Evolutionary conservation across 2,329 filamentous ascomycete genomes (phyloP).

Genomic region (Ophiostoma australiae): DNA sequence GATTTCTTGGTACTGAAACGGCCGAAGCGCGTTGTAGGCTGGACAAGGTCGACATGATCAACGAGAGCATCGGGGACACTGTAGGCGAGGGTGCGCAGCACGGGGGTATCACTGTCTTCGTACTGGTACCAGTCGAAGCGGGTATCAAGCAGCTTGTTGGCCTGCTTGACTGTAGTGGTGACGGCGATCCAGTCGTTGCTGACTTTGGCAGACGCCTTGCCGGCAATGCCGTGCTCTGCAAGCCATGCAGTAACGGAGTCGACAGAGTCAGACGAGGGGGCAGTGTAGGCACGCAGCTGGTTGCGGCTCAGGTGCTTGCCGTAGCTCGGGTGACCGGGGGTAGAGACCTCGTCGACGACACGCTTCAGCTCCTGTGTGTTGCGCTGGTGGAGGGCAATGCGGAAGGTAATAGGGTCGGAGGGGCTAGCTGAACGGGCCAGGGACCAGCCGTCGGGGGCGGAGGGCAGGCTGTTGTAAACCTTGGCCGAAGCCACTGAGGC

Average conservation of each 20-base stretch:
- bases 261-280: constrained; percentile 46
- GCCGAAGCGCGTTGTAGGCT: constrained; percentile 61
- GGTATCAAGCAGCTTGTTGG: constrained; percentile 53
- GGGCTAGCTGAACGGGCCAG: constrained; percentile 35
- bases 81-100: constrained; percentile 53
- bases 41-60: constrained; percentile 55
- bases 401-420: constrained; percentile 43
- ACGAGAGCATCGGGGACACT: constrained; percentile 55
- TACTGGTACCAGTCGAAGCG: constrained; percentile 54
- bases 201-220: constrained; percentile 34
- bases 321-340: constrained; percentile 54
- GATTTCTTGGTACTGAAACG: constrained; percentile 42
- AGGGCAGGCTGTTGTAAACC: constrained; percentile 37
- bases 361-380: constrained; percentile 51
- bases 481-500: constrained; percentile 30
- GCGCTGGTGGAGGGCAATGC: constrained; percentile 46
- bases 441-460: constrained; percentile 39
- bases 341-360: constrained; percentile 56
- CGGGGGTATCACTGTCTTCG: constrained; percentile 38
- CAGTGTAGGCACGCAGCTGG: constrained; percentile 51
- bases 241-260: constrained; percentile 54
- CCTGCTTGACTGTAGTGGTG: constrained; percentile 45
- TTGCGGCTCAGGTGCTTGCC: constrained; percentile 59
- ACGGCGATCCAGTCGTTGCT: constrained; percentile 60
- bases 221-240: constrained; percentile 39